A percentile compares a stretch with the other conserved stretches of the same genome.
Conservation (phyloP, 169 alveolate species). For the Babesia ovata region DNA sequence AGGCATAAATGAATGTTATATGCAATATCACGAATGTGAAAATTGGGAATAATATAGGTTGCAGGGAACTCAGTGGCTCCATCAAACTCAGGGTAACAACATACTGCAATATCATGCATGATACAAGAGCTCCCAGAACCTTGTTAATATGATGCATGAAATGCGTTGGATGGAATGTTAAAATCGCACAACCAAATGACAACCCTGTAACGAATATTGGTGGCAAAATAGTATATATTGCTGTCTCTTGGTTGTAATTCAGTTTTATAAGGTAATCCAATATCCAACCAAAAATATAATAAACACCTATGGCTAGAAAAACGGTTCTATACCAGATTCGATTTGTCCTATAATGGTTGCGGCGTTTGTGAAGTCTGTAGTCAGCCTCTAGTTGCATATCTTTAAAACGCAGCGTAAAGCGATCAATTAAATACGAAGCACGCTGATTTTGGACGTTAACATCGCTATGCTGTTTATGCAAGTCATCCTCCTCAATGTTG, state of each 20-base stretch:
- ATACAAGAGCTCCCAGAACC: conserved; percentile 40
- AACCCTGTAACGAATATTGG: conserved; percentile 21
- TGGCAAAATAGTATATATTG: conserved; percentile 6
- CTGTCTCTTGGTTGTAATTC: conserved; percentile 3
- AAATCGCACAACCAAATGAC: conserved; percentile 18
- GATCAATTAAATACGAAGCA: conserved; percentile 66
- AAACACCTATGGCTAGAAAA: conserved; percentile 63
- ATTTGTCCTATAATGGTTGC: conserved; percentile 70
- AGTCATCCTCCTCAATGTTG: conserved; percentile 18
- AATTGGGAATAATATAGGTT: conserved; percentile 76
- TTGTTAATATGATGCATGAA: conserved; percentile 38
- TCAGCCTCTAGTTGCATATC: conserved; percentile 78
- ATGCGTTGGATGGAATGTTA: conserved; percentile 31
- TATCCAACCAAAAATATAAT: conserved; percentile 36
- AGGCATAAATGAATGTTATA: conserved; percentile 71
- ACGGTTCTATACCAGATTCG: conserved; percentile 74
- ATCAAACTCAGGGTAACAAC: conserved; percentile 12
- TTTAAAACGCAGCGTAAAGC: conserved; percentile 74
- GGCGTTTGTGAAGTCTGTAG: conserved; percentile 67
- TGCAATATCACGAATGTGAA: conserved; percentile 76
- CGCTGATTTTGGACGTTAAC: conserved; percentile 42
- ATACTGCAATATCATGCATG: conserved; percentile 45
- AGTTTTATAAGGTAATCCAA: conserved; percentile 29
- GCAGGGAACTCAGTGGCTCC: conserved; percentile 54
- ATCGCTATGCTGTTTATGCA: conserved; percentile 8